Conservation (phyloP, 2,329 filamentous ascomycete species). For the Sclerotinia sclerotiorum region DNA sequence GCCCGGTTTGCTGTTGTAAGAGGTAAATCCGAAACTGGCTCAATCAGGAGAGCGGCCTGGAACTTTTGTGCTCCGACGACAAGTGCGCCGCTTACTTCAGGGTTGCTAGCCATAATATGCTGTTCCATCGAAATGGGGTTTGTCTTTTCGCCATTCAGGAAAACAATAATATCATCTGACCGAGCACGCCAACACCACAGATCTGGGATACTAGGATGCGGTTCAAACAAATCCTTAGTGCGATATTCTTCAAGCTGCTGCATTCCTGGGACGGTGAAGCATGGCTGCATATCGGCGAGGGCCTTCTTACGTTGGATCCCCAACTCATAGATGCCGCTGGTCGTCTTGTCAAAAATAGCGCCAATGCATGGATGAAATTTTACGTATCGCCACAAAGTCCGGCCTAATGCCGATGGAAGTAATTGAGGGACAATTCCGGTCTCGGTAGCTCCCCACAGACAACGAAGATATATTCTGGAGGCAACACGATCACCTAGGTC, state of each 20-base stretch:
- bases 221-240: too few species aligned
- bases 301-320: too few species aligned
- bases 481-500: background rate
- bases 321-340: too few species aligned
- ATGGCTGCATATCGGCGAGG: too few species aligned
- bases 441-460: too few species aligned
- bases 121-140: slow-evolving; percentile 38
- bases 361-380: too few species aligned
- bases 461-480: background rate
- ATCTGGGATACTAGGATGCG: slow-evolving; percentile 20
- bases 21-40: background rate
- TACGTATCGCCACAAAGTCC: too few species aligned
- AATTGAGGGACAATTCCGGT: too few species aligned
- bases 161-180: slow-evolving; percentile 45
- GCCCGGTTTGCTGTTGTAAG: background rate
- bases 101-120: background rate
- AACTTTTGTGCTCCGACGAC: background rate
- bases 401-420: too few species aligned
- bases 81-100: background rate
- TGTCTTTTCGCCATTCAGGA: slow-evolving; percentile 47
- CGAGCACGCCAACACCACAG: slow-evolving; percentile 43
- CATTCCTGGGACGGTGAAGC: too few species aligned
- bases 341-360: too few species aligned
- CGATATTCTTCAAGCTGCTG: too few species aligned
- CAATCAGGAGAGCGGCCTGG: background rate